These are phyloP conservation scores for Talaromyces trachyspermus DNA, from an alignment of 495 filamentous ascomycete species.

Conservation along the genomic window DNA sequence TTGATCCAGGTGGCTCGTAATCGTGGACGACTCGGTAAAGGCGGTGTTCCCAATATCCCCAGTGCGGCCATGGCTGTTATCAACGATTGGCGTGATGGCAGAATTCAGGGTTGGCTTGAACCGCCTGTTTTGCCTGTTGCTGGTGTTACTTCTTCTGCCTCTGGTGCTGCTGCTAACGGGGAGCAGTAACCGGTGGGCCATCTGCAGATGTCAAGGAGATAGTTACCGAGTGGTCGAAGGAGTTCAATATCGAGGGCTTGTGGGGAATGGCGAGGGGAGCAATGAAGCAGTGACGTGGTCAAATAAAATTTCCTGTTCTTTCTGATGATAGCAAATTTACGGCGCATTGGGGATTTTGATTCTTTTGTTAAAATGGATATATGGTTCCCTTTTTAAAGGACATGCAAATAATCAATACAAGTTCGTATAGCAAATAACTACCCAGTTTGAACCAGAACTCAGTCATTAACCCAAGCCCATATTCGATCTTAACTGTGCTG, in stretches of 20 bases:
- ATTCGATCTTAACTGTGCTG: slow-evolving; percentile 35
- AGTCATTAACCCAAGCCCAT: slow-evolving; percentile 27
- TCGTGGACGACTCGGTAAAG: slow-evolving; percentile 79
- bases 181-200: slow-evolving; percentile 20
- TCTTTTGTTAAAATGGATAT: background rate
- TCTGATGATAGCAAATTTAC: background rate
- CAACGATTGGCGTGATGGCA: slow-evolving; percentile 90
- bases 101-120: slow-evolving; percentile 88
- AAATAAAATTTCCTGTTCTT: slow-evolving; percentile 9
- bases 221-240: slow-evolving; percentile 87
- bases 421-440: too few relatives aligned
- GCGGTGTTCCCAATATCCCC: slow-evolving; percentile 80
- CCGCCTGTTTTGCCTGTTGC: slow-evolving; percentile 59
- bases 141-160: slow-evolving; percentile 12
- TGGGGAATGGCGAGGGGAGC: slow-evolving; percentile 59
- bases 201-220: slow-evolving; percentile 70
- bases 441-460: background rate
- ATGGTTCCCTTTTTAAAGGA: too few relatives aligned
- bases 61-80: slow-evolving; percentile 88
- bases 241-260: slow-evolving; percentile 94
- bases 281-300: slow-evolving; percentile 41
- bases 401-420: too few relatives aligned
- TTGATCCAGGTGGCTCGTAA: slow-evolving; percentile 90
- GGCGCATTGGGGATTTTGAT: slow-evolving; percentile 2
- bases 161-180: slow-evolving; percentile 23